Conservation (phyloP, 2,329 filamentous ascomycete species). For the Fusarium haematococcum region DNA sequence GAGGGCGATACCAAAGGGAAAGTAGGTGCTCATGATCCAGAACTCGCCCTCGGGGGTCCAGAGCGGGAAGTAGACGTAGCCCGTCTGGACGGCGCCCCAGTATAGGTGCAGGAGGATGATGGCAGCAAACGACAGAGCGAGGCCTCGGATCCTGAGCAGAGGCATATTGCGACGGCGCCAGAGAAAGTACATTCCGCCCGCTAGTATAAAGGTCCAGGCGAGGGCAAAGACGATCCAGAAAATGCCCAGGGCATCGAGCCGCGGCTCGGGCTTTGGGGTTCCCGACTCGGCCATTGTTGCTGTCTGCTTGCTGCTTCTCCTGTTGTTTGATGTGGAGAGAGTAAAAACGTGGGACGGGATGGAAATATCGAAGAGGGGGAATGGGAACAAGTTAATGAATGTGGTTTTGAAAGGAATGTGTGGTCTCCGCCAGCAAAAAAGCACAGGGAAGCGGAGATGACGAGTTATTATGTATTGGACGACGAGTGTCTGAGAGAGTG, state of each 20-base stretch:
- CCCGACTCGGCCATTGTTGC: constrained; percentile 40
- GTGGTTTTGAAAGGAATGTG: constrained; percentile 40
- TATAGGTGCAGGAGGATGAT: constrained; percentile 57
- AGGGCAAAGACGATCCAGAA: constrained; percentile 54
- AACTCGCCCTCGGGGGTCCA: constrained; percentile 67
- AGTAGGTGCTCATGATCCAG: constrained; percentile 75
- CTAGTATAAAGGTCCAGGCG: constrained; percentile 54
- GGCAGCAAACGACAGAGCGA: constrained; percentile 55
- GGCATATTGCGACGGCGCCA: constrained; percentile 54
- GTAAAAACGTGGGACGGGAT: background rate
- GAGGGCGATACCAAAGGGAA: constrained; percentile 73
- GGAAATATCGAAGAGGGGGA: background rate
- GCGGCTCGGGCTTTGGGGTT: constrained; percentile 42
- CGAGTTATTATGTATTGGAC: constrained; percentile 30
- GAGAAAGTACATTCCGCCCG: constrained; percentile 56
- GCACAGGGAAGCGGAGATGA: constrained; percentile 19
- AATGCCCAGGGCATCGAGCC: constrained; percentile 54
- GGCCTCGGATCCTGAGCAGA: constrained; percentile 55
- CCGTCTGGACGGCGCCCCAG: constrained; percentile 55
- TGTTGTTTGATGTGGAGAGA: background rate
- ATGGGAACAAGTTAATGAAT: constrained; percentile 26
- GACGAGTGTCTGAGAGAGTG: background rate
- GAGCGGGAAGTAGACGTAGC: constrained; percentile 54
- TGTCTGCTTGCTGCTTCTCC: background rate
- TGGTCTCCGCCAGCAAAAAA: constrained; percentile 8